These are phyloP conservation scores for Kwoniella mangroviensis DNA, from an alignment of 768 basidiomycete species.

Conservation along the genomic window DNA sequence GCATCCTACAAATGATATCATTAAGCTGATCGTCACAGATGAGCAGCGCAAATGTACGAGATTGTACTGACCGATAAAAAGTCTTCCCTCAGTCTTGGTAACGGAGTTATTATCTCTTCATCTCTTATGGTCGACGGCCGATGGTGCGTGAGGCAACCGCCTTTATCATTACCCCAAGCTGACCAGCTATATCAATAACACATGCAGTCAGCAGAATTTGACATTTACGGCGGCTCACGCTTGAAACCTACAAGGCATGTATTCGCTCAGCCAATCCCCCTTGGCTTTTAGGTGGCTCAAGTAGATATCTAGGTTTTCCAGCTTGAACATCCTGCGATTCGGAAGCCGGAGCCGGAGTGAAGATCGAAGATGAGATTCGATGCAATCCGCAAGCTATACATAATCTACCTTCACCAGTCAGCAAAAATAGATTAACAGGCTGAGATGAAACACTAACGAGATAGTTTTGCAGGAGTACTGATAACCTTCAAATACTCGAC, in stretches of 20 bases:
- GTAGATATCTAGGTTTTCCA: slow-evolving; percentile 13
- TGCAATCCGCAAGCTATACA: slow-evolving; percentile 39
- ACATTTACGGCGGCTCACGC: neutral
- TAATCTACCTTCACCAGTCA: slow-evolving; percentile 17
- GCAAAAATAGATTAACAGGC: neutral
- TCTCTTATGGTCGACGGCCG: slow-evolving; percentile 32
- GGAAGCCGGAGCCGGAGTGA: neutral
- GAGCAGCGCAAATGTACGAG: neutral
- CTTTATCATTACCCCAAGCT: slow-evolving; percentile 38
- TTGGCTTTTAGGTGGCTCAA: slow-evolving; percentile 31
- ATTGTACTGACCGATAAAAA: slow-evolving; percentile 26
- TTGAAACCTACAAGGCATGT: slow-evolving; percentile 39
- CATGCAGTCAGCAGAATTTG: neutral
- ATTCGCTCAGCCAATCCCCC: slow-evolving; percentile 38
- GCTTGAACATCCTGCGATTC: neutral
- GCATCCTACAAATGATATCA: slow-evolving; percentile 5
- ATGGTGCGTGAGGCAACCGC: slow-evolving; percentile 18
- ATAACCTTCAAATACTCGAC: slow-evolving; percentile 31
- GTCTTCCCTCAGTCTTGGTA: slow-evolving; percentile 29
- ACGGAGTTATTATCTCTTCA: slow-evolving; percentile 32
- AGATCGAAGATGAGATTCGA: slow-evolving; percentile 28
- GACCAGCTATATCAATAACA: slow-evolving; percentile 27
- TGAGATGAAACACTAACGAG: slow-evolving; percentile 13
- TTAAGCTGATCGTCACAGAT: neutral
- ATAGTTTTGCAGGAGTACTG: slow-evolving; percentile 20